Base-by-base conservation (phyloP, 2,329 filamentous ascomycete species). In the Pseudogymnoascus sp. region DNA sequence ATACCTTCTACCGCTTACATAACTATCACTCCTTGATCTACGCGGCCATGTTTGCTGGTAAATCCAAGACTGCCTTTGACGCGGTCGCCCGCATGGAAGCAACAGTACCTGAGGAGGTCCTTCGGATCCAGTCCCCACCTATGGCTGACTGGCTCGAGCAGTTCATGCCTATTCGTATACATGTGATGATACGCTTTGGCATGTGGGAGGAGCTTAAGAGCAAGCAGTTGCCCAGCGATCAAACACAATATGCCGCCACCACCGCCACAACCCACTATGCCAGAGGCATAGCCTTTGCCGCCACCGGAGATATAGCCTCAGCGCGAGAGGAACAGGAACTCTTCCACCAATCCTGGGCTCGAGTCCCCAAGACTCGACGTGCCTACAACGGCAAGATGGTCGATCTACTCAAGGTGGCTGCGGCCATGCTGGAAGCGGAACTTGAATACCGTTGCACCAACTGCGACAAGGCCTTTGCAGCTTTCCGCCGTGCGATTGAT, bases 141-240 rank as follows among this genome's bases (percentile, higher is more conserved):
- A 91, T 93, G 89, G 88, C 89, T 0, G 88, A 92, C 72, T 92
- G 88, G 85, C 77, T 92, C 0, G 90, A 93, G 73, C 82, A 83
- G 1, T 91, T 91, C 67, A 74, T 89, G 3, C 81, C 83, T 1
- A 84, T 90, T 72, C 82, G 85, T 3, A 77, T 88, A 1, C 89
- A 93, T 72, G 85, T 87, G 0, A 77, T 90, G 14, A 79, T 93
- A 50, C 84, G 90, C 0, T 93, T 93, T 68, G 90, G 90, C 0
- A 78, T 77, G 14, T 93, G 90, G 90, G 70, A 84, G 0, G 86
- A 90, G 0, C 78, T 92, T 22, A 74, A 89, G 7, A 73, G 76
- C 1, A 73, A 89, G 0, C 64, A 75, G 0, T 65, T 89, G 0
- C 89, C 88, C 0, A 62, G 72, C 0, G 87, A 93, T 66, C 66